Evolutionary conservation across 805 yeast genomes (phyloP).

Genomic region (Zygosaccharomyces gambellarensis): DNA sequence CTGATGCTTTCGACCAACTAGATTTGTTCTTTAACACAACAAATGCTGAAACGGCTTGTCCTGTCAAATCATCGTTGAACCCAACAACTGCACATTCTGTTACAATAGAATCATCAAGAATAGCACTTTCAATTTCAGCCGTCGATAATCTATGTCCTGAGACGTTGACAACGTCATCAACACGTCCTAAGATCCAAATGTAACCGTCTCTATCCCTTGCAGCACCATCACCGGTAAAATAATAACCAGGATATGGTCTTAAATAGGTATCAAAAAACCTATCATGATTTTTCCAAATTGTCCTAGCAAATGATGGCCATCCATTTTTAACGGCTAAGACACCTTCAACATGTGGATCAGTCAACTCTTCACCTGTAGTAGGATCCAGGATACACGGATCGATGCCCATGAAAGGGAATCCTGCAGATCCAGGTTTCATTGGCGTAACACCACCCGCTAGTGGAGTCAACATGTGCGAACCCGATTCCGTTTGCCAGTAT

Average conservation of each 20-base stretch:
- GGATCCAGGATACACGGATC: slow-evolving; percentile 72
- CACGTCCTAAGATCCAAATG: slow-evolving; percentile 83
- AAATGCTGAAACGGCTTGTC: slow-evolving; percentile 80
- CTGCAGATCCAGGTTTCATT: slow-evolving; percentile 81
- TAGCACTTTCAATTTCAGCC: slow-evolving; percentile 81
- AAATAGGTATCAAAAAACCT: slow-evolving; percentile 77
- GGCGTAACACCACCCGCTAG: slow-evolving; percentile 72
- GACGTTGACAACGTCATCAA: slow-evolving; percentile 84
- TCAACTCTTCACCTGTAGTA: slow-evolving; percentile 61
- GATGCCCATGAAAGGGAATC: slow-evolving; percentile 80
- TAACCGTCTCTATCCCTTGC: slow-evolving; percentile 80
- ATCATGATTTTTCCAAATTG: slow-evolving; percentile 72
- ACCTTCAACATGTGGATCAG: slow-evolving; percentile 73
- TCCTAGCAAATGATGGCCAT: slow-evolving; percentile 86
- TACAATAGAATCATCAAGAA: slow-evolving; percentile 64
- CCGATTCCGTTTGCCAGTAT: slow-evolving; percentile 87
- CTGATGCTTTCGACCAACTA: slow-evolving; percentile 29
- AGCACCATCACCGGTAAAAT: slow-evolving; percentile 88
- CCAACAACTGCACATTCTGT: slow-evolving; percentile 84
- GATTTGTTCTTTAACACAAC: slow-evolving; percentile 61
- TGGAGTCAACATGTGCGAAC: slow-evolving; percentile 74
- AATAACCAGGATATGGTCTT: slow-evolving; percentile 75
- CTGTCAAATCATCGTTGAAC: slow-evolving; percentile 75
- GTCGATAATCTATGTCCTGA: slow-evolving; percentile 86
- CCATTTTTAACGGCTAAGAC: slow-evolving; percentile 64